Conservation (phyloP, 75 land plant species). For the Isoetes taiwanensis region DNA sequence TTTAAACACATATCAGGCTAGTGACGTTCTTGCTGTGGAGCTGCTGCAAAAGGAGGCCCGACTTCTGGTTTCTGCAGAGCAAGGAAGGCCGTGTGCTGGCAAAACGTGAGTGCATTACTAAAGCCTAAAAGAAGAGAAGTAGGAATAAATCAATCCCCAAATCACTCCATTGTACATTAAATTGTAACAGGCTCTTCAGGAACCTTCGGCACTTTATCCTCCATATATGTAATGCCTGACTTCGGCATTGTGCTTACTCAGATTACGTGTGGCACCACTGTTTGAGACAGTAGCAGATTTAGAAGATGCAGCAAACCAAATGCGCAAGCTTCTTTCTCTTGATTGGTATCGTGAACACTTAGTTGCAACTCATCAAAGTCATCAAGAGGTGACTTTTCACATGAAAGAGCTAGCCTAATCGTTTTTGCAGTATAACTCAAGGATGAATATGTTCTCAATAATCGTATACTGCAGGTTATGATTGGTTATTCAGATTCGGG, state of each 20-base stretch:
- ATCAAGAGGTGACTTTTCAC: constrained; percentile 54
- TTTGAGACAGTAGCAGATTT: constrained; percentile 94
- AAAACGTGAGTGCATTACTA: constrained; percentile 38
- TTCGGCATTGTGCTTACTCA: constrained; percentile 7
- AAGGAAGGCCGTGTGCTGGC: constrained; percentile 72
- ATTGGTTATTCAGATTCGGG: constrained; percentile 98
- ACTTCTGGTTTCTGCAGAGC: constrained; percentile 73
- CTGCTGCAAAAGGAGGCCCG: constrained; percentile 88
- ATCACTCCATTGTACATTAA: neutral
- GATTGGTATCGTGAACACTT: constrained; percentile 85
- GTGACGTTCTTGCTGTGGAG: constrained; percentile 92
- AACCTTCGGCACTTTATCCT: neutral
- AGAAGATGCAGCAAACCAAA: constrained; percentile 66
- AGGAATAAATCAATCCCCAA: no score
- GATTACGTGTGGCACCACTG: constrained; percentile 82
- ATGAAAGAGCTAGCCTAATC: neutral
- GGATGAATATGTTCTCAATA: neutral
- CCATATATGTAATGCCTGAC: neutral
- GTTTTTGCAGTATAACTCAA: no score
- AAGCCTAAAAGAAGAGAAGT: no score
- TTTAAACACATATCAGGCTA: constrained; percentile 79
- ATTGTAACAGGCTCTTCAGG: neutral
- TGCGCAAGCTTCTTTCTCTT: constrained; percentile 63
- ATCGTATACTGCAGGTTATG: constrained; percentile 49
- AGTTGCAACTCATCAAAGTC: constrained; percentile 63